Evolutionary conservation across 2,329 filamentous ascomycete species (phyloP), one percentile per base, ranked within the genome.

Genomic region (Colletotrichum somersetense): DNA sequence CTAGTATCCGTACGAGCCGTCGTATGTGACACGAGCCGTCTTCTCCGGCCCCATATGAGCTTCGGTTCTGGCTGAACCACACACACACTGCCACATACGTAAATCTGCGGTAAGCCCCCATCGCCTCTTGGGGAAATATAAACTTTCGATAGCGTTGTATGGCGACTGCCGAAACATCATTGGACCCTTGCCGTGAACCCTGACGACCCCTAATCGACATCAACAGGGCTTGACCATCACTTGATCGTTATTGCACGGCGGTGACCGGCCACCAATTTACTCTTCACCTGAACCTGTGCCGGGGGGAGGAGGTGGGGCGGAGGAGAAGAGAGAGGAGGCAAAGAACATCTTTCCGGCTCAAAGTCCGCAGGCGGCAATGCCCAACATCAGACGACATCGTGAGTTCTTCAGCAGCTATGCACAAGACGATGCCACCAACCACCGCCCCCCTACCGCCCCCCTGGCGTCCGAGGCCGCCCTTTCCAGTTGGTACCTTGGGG

Each of bases 391-490:
- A 65, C 16, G 23, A 61, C n/a, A 50, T 50, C 38, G 59, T 30
- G 50, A 57, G 18, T 66, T 62, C 62, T 70, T 70, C 62, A 61
- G 56, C 55, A 46, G 30, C 48, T 35, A 48, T 55, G 62, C 35
- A 23, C 56, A 55, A 48, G 46, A 59, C 62, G 62, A 70, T 61
- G 62, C 59, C 46, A 66, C 62, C 20, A 26, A 62, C 10, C 40
- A 42, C 38, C 35, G 26, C 44, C 44, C 6, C 44, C 44, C 42
- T 18, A 2, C n/a, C n/a, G 42, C 16, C 35, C 44, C 42, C 42
- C 30, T 18, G 6, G 6, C 35, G 6, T 23, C 35, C 23, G 33
- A 26, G 14, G 20, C 61, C 23, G 42, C 38, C 48, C 48, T 14
- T 55, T 46, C 46, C 42, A 35, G 59, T 23, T 20, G 20, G 44